A percentile compares a stretch with the other conserved stretches of the same genome.
Conservation (phyloP, 2,329 filamentous ascomycete genomes). For the Penicillium sp. region DNA sequence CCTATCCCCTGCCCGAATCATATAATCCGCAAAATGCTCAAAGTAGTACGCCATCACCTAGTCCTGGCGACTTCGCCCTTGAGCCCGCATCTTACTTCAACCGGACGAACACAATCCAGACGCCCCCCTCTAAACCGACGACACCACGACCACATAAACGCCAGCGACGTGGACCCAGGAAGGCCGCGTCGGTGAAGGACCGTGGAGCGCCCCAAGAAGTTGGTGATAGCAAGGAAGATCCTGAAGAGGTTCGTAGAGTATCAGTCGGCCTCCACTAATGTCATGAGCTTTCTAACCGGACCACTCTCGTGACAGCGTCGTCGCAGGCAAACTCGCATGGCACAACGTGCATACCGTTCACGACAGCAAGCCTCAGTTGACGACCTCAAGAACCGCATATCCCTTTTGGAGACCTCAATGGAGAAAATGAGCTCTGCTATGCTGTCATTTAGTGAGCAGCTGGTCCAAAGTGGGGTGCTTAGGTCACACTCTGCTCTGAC, state of each 20-base stretch:
- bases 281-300: not conserved
- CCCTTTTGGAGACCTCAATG: not conserved
- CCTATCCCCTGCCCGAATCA: not conserved
- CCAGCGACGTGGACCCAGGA: not conserved
- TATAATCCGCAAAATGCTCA: not conserved
- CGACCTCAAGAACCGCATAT: not conserved
- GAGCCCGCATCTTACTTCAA: not conserved
- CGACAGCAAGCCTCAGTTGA: not conserved
- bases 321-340: not conserved
- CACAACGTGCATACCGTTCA: not conserved
- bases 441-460: not conserved
- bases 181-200: not conserved
- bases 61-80: not conserved
- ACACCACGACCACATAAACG: not conserved
- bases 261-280: not conserved
- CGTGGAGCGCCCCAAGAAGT: not conserved
- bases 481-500: not conserved
- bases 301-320: not conserved
- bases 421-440: not conserved
- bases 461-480: not conserved
- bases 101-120: not conserved
- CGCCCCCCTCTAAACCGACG: not conserved
- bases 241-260: not conserved
- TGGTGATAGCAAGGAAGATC: not conserved
- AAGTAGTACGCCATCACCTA: not conserved